Evolutionary conservation across 345 rosid species (phyloP).

Genomic region (Euphorbia peplus): DNA sequence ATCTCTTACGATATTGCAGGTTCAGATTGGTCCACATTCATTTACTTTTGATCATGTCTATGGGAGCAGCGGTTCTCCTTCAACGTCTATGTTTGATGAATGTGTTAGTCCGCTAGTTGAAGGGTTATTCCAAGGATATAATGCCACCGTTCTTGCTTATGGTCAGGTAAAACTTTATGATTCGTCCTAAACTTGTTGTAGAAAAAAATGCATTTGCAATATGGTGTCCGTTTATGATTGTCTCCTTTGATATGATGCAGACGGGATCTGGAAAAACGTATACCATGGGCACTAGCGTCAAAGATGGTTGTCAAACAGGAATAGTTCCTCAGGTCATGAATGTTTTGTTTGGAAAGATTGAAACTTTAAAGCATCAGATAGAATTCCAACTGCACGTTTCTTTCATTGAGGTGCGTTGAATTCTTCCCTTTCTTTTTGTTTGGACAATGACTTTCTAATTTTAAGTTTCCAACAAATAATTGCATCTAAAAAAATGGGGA

Average conservation of each 20-base stretch:
- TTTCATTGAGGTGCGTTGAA: slow-evolving; percentile 78
- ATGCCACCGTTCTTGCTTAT: slow-evolving; percentile 98
- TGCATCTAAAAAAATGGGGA: background rate
- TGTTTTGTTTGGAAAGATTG: slow-evolving; percentile 76
- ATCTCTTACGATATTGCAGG: slow-evolving; percentile 42
- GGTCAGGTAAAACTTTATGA: slow-evolving; percentile 68
- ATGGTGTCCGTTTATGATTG: slow-evolving; percentile 4
- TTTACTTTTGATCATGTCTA: slow-evolving; percentile 98
- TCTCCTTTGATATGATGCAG: slow-evolving; percentile 40
- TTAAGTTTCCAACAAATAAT: slow-evolving; percentile 7
- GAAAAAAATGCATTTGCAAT: background rate
- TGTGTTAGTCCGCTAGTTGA: slow-evolving; percentile 85
- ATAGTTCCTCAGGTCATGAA: slow-evolving; percentile 89
- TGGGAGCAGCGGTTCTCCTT: slow-evolving; percentile 77
- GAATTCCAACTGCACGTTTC: slow-evolving; percentile 94
- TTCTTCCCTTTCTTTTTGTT: slow-evolving; percentile 10
- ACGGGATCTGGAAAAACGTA: slow-evolving; percentile 99
- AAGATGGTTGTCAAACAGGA: slow-evolving; percentile 76
- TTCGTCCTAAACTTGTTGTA: slow-evolving; percentile 5
- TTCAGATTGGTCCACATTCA: slow-evolving; percentile 91
- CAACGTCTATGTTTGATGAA: slow-evolving; percentile 87
- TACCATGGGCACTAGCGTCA: slow-evolving; percentile 95
- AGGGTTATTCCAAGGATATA: slow-evolving; percentile 97
- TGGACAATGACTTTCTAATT: slow-evolving; percentile 8
- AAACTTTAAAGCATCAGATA: slow-evolving; percentile 59